Conservation (phyloP, 805 yeast genomes). For the Ogataea minuta region DNA sequence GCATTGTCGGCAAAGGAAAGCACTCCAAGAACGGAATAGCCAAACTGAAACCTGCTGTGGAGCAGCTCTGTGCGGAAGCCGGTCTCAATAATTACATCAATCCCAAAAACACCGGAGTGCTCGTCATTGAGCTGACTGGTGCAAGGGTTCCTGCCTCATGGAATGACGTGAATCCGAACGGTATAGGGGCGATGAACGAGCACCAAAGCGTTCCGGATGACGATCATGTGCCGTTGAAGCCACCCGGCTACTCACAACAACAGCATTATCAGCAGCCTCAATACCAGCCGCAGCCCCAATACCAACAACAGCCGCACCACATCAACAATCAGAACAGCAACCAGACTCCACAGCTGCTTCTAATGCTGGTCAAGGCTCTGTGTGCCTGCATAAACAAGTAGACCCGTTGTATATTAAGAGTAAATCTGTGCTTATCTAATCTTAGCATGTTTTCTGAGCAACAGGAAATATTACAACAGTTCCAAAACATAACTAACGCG, state of each 20-base stretch:
- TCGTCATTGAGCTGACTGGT: slow-evolving; percentile 61
- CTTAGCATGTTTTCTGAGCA: slow-evolving; percentile 14
- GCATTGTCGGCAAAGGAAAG: slow-evolving; percentile 90
- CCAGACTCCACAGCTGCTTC: slow-evolving; percentile 1
- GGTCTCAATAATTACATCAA: slow-evolving; percentile 62
- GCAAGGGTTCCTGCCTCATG: slow-evolving; percentile 43
- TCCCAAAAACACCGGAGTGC: slow-evolving; percentile 74
- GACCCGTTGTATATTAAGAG: slow-evolving; percentile 4
- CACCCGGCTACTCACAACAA: slow-evolving; percentile 9
- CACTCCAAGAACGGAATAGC: slow-evolving; percentile 83
- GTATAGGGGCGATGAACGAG: slow-evolving; percentile 34
- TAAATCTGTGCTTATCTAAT: not conserved
- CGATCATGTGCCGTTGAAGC: slow-evolving; percentile 10
- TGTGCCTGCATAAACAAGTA: slow-evolving; percentile 7
- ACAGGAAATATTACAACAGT: slow-evolving; percentile 19
- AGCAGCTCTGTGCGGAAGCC: slow-evolving; percentile 67
- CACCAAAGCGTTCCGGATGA: slow-evolving; percentile 26
- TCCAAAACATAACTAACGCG: slow-evolving; percentile 20
- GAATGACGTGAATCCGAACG: slow-evolving; percentile 31
- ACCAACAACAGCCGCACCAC: slow-evolving; percentile 33
- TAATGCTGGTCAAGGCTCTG: slow-evolving; percentile 17
- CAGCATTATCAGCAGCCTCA: slow-evolving; percentile 28
- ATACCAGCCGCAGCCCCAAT: slow-evolving; percentile 29
- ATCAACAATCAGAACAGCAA: slow-evolving; percentile 30
- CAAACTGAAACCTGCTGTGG: slow-evolving; percentile 86